Conservation (phyloP, 2,329 filamentous ascomycete species). For the Calonectria hongkongensis region DNA sequence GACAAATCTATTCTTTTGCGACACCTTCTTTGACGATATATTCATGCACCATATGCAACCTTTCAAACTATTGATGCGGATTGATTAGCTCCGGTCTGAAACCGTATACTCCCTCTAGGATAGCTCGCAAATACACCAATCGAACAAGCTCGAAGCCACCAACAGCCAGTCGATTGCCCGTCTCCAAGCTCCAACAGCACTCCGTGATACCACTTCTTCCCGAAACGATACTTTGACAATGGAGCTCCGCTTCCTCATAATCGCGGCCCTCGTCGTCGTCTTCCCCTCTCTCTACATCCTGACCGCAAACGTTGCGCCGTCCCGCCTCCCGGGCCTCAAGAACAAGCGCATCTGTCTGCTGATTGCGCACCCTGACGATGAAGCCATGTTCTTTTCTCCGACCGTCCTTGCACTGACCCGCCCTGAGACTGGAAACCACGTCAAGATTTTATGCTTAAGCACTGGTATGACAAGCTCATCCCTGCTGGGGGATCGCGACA, state of each 20-base stretch:
- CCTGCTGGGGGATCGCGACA: not conserved
- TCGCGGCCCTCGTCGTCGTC: conserved; percentile 58
- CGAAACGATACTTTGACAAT: conserved; percentile 38
- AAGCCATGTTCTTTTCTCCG: conserved; percentile 99
- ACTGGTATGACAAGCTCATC: conserved; percentile 73
- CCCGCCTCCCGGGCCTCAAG: conserved; percentile 78
- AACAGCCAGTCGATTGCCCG: conserved; percentile 5
- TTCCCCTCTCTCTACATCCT: conserved; percentile 73
- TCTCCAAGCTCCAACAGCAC: conserved; percentile 9
- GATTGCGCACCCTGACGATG: conserved; percentile 98
- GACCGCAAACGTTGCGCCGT: conserved; percentile 66
- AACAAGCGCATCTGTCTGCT: conserved; percentile 93
- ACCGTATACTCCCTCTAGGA: not conserved
- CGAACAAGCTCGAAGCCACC: not conserved
- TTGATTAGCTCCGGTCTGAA: no score
- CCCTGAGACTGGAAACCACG: conserved; percentile 88
- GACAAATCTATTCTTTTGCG: not conserved
- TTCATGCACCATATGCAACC: not conserved
- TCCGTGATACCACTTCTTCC: not conserved
- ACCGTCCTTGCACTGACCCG: conserved; percentile 89
- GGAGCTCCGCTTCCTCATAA: conserved; percentile 49
- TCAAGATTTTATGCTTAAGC: conserved; percentile 95
- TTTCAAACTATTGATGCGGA: no score
- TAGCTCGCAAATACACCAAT: not conserved
- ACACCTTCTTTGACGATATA: not conserved